A percentile compares a stretch with the other conserved stretches of the same genome.
Conservation (phyloP, 1,139 yeast species). For the Yarrowia galli region DNA sequence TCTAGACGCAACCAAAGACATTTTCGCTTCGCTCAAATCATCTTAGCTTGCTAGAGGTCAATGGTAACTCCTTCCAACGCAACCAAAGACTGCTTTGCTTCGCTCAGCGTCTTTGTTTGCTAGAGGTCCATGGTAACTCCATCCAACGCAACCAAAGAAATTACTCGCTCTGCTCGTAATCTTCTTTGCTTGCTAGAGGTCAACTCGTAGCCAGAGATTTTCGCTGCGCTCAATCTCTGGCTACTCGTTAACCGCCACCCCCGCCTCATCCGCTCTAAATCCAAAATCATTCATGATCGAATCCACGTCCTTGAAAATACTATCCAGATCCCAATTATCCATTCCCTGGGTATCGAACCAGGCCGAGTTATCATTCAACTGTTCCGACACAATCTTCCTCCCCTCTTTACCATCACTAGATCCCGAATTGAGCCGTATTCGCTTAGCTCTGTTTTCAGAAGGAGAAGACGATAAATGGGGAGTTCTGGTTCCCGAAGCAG, state of each 20-base stretch:
- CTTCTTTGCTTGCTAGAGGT: too few relatives aligned
- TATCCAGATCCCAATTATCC: conserved; percentile 64
- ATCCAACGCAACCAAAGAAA: too few relatives aligned
- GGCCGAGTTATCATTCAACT: conserved; percentile 23
- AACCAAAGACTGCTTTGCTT: too few relatives aligned
- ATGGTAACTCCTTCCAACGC: too few relatives aligned
- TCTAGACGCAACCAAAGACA: too few relatives aligned
- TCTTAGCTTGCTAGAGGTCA: too few relatives aligned
- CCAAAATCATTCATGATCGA: conserved; percentile 95
- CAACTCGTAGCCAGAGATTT: too few relatives aligned
- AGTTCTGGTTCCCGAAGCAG: conserved; percentile 2
- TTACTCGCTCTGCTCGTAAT: too few relatives aligned
- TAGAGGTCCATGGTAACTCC: too few relatives aligned
- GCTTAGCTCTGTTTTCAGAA: conserved; percentile 24
- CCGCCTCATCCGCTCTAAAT: conserved; percentile 59
- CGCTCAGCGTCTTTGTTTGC: too few relatives aligned
- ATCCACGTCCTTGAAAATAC: conserved; percentile 90
- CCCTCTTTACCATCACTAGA: conserved; percentile 17
- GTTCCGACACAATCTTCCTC: conserved; percentile 2
- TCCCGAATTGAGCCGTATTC: conserved; percentile 12
- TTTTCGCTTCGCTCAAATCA: too few relatives aligned
- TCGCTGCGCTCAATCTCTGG: too few relatives aligned
- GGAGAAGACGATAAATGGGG: conserved; percentile 14
- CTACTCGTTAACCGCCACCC: conserved; percentile 16
- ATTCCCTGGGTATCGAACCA: conserved; percentile 36